phyloP scores from a whole-genome alignment of 2,329 filamentous ascomycete genomes.

The Cordyceps tenuipes region DNA sequence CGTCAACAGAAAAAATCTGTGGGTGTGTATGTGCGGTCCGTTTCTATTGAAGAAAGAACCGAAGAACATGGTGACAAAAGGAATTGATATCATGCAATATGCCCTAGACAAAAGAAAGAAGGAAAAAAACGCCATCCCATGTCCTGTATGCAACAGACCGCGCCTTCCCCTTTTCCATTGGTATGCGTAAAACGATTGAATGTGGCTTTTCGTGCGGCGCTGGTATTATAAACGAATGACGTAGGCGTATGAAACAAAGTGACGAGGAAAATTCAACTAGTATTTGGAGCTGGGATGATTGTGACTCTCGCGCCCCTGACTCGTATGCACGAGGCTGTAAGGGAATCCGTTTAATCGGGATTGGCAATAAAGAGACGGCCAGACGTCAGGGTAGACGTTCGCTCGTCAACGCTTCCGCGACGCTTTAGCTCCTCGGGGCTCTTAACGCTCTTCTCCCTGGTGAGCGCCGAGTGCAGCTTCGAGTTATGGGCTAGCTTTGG shows the following conservation, averaged over 20 bases:
- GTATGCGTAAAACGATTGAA: slow-evolving; percentile 9
- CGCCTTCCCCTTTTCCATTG: slow-evolving; percentile 1
- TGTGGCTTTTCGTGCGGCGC: slow-evolving; percentile 1
- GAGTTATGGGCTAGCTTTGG: slow-evolving; percentile 51
- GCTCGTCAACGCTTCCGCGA: slow-evolving; percentile 75
- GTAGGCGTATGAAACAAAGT: background rate
- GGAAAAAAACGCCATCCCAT: slow-evolving; percentile 1
- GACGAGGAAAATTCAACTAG: background rate
- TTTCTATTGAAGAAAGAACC: background rate
- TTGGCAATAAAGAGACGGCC: slow-evolving; percentile 79
- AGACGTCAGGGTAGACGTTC: slow-evolving; percentile 65
- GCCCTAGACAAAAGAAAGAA: background rate
- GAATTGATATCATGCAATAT: background rate
- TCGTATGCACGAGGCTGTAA: background rate
- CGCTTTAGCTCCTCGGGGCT: slow-evolving; percentile 64
- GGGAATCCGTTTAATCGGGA: slow-evolving; percentile 52
- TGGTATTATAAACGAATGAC: slow-evolving; percentile 8
- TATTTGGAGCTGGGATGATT: background rate
- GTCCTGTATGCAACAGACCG: slow-evolving; percentile 8
- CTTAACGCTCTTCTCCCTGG: slow-evolving; percentile 58
- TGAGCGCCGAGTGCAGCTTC: slow-evolving; percentile 46
- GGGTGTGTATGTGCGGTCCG: background rate
- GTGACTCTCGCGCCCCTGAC: background rate
- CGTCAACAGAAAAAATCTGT: background rate
- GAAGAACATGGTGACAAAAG: background rate